A percentile compares a stretch with the other conserved stretches of the same genome.
These are phyloP conservation scores for Candida rishiriensis DNA, from an alignment of 805 yeast genomes.

Conservation along the genomic window DNA sequence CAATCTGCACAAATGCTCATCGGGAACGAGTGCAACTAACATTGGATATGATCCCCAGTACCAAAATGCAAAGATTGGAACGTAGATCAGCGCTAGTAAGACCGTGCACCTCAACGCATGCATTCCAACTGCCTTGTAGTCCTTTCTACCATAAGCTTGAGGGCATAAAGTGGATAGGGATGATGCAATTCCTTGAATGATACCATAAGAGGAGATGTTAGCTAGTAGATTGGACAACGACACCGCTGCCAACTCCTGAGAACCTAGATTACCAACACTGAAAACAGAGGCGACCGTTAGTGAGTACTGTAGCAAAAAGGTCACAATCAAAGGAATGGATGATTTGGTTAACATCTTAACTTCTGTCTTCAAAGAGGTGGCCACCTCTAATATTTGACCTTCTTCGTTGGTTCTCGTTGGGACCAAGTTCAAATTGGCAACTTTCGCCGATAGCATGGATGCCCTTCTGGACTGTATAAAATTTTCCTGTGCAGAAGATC, in stretches of 20 bases:
- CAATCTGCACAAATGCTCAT: slow-evolving; percentile 40
- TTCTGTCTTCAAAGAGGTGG: slow-evolving; percentile 36
- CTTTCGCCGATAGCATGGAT: slow-evolving; percentile 17
- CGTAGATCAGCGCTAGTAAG: slow-evolving; percentile 35
- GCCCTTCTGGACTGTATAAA: slow-evolving; percentile 25
- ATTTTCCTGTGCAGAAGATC: slow-evolving; percentile 17
- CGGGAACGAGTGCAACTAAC: slow-evolving; percentile 37
- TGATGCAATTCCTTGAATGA: slow-evolving; percentile 55
- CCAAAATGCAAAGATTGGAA: slow-evolving; percentile 36
- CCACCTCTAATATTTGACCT: slow-evolving; percentile 34
- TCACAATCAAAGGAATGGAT: slow-evolving; percentile 47
- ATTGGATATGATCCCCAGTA: slow-evolving; percentile 35
- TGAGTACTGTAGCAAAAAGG: slow-evolving; percentile 52
- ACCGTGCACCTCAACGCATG: slow-evolving; percentile 49
- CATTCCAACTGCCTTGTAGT: slow-evolving; percentile 45
- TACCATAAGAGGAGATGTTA: slow-evolving; percentile 50
- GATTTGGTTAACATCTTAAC: slow-evolving; percentile 34
- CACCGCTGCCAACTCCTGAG: slow-evolving; percentile 54
- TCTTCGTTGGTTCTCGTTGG: slow-evolving; percentile 19
- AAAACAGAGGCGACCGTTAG: slow-evolving; percentile 50
- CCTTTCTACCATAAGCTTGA: slow-evolving; percentile 55
- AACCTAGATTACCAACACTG: slow-evolving; percentile 57
- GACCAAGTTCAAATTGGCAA: slow-evolving; percentile 11
- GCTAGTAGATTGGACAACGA: slow-evolving; percentile 55
- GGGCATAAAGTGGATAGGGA: slow-evolving; percentile 56